These are phyloP conservation scores for Leccinellum albellum DNA, from an alignment of 768 basidiomycete species.

Conservation along the genomic window DNA sequence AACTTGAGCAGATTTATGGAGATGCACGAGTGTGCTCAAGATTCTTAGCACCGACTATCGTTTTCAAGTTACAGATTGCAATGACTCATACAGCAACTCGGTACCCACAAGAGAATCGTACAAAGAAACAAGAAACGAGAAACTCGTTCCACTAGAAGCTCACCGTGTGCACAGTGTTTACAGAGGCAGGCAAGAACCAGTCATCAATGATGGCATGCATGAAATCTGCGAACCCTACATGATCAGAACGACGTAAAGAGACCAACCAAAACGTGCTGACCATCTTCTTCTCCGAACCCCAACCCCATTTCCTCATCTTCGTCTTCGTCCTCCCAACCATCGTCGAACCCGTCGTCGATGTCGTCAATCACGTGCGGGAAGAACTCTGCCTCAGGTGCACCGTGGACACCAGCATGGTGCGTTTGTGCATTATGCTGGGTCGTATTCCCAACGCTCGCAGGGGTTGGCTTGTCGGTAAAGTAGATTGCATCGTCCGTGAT, in stretches of 20 bases:
- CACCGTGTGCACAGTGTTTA: slow-evolving; percentile 26
- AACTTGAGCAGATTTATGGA: not conserved
- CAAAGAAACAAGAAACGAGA: not conserved
- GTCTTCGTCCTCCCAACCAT: slow-evolving; percentile 16
- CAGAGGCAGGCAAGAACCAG: slow-evolving; percentile 16
- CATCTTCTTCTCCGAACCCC: slow-evolving; percentile 5
- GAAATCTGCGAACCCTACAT: slow-evolving; percentile 7
- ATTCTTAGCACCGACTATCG: not conserved
- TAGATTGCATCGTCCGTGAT: slow-evolving; percentile 52
- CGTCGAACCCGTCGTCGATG: slow-evolving; percentile 7
- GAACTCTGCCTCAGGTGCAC: not conserved
- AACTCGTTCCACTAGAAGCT: slow-evolving; percentile 16
- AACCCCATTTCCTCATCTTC: slow-evolving; percentile 9
- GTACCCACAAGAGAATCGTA: not conserved
- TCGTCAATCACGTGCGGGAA: slow-evolving; percentile 8
- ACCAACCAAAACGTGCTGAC: not conserved
- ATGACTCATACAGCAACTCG: not conserved
- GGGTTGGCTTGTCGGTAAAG: slow-evolving; percentile 33
- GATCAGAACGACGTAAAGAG: not conserved
- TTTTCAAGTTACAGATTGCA: not conserved
- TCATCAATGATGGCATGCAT: slow-evolving; percentile 17
- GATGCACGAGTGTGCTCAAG: not conserved
- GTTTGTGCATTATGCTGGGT: not conserved
- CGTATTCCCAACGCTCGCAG: not conserved
- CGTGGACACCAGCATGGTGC: not conserved